These are phyloP conservation scores for Pyrus communis DNA, from an alignment of 306 rosid genomes.

Conservation along the genomic window DNA sequence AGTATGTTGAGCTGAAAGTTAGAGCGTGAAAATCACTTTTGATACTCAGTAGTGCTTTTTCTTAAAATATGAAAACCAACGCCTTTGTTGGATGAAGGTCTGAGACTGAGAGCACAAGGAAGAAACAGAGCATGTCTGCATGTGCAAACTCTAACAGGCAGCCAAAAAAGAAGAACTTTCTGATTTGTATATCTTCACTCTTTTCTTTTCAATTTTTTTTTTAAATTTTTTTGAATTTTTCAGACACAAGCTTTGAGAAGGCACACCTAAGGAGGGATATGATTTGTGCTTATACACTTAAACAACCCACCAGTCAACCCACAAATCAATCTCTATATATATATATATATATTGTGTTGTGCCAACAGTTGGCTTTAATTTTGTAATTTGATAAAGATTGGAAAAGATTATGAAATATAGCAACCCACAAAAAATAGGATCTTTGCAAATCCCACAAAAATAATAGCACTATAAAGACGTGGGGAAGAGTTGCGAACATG, in stretches of 20 bases:
- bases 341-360: not conserved
- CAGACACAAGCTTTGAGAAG: not conserved
- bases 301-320: not conserved
- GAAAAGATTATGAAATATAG: no score
- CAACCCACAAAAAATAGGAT: not conserved
- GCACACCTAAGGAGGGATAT: constrained; percentile 9
- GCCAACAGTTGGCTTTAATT: not conserved
- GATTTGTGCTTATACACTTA: not conserved
- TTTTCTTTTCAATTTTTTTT: no score
- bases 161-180: not conserved
- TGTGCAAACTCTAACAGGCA: not conserved
- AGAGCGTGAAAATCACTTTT: no score
- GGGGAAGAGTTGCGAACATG: not conserved
- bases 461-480: not conserved
- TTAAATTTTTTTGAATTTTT: no score
- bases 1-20: not conserved
- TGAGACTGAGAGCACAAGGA: not conserved
- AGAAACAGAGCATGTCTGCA: not conserved
- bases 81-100: not conserved
- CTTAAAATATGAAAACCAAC: not conserved
- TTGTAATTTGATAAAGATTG: no score
- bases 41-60: not conserved
- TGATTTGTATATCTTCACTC: not conserved
- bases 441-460: not conserved
- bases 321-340: no score